phyloP scores from a whole-genome alignment of 2,329 filamentous ascomycete species.

The Colletotrichum agaves region DNA sequence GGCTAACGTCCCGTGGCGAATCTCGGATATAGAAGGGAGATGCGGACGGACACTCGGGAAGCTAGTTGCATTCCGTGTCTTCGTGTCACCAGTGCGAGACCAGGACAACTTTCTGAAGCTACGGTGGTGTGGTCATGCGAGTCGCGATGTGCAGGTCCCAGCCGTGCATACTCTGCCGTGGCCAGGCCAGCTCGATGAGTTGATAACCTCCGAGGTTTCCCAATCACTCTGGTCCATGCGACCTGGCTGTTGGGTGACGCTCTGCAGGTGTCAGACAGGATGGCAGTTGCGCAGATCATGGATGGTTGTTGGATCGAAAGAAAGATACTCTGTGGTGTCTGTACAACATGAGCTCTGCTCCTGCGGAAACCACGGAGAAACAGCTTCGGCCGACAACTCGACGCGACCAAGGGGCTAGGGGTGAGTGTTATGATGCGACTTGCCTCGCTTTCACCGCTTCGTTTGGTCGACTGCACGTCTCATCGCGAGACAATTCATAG shows the following conservation, averaged over 20 bases:
- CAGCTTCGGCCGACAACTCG: conserved; percentile 1
- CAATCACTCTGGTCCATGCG: neutral
- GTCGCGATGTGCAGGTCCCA: neutral
- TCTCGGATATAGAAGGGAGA: neutral
- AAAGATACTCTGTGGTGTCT: conserved; percentile 1
- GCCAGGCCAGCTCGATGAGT: neutral
- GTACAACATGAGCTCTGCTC: conserved; percentile 3
- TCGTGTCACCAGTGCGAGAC: conserved; percentile 8
- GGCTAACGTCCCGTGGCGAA: neutral
- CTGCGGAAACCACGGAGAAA: neutral
- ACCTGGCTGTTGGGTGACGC: neutral
- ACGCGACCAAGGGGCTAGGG: neutral
- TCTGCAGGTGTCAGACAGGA: conserved; percentile 24
- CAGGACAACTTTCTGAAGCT: neutral
- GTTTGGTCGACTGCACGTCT: neutral
- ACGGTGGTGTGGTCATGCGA: neutral
- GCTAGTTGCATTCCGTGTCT: neutral
- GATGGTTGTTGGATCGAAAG: neutral
- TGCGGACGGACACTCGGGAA: neutral
- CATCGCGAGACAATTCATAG: neutral
- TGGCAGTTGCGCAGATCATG: neutral
- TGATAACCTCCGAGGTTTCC: conserved; percentile 13
- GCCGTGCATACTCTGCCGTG: conserved; percentile 15
- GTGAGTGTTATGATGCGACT: neutral
- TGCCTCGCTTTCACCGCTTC: neutral